These are phyloP conservation scores for Berberis thunbergii DNA, from an alignment of 164 flowering plant genomes.

Conservation along the genomic window DNA sequence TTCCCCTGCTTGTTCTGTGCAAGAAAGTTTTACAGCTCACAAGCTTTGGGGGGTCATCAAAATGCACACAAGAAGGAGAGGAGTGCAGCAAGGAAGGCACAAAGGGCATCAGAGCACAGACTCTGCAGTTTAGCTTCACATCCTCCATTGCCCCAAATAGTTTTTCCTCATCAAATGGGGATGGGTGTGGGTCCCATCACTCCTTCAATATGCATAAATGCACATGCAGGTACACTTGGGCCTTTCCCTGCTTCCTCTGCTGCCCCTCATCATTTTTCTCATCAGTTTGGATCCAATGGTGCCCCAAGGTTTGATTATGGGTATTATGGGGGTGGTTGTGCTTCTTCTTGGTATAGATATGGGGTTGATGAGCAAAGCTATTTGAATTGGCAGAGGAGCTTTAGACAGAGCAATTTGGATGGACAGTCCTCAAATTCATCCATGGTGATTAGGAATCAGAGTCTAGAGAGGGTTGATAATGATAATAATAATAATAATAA, in stretches of 20 bases:
- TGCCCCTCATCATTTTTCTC: slow-evolving; percentile 14
- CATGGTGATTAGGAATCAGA: slow-evolving; percentile 6
- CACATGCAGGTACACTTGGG: slow-evolving; percentile 44
- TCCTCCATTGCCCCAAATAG: slow-evolving; percentile 25
- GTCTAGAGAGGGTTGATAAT: neutral
- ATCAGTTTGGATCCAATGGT: slow-evolving; percentile 39
- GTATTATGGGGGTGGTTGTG: slow-evolving; percentile 7
- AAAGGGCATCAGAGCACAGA: slow-evolving; percentile 39
- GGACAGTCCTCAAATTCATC: slow-evolving; percentile 6
- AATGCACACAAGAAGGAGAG: slow-evolving; percentile 94
- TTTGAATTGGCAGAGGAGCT: slow-evolving; percentile 40
- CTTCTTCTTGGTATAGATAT: slow-evolving; percentile 4
- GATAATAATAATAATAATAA: slow-evolving; percentile 1
- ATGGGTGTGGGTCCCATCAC: slow-evolving; percentile 24
- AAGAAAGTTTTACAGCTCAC: slow-evolving; percentile 84
- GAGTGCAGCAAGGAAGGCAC: slow-evolving; percentile 62
- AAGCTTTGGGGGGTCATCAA: slow-evolving; percentile 92
- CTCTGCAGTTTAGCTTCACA: slow-evolving; percentile 17
- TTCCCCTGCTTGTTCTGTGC: slow-evolving; percentile 80
- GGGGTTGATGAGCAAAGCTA: slow-evolving; percentile 31
- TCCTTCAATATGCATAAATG: slow-evolving; percentile 42
- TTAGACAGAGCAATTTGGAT: neutral
- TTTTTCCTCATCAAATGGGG: slow-evolving; percentile 33
- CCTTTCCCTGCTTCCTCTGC: slow-evolving; percentile 8
- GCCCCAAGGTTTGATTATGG: slow-evolving; percentile 44